Base-by-base conservation (phyloP, 805 yeast species). In the Cyberlindnera petersonii region DNA sequence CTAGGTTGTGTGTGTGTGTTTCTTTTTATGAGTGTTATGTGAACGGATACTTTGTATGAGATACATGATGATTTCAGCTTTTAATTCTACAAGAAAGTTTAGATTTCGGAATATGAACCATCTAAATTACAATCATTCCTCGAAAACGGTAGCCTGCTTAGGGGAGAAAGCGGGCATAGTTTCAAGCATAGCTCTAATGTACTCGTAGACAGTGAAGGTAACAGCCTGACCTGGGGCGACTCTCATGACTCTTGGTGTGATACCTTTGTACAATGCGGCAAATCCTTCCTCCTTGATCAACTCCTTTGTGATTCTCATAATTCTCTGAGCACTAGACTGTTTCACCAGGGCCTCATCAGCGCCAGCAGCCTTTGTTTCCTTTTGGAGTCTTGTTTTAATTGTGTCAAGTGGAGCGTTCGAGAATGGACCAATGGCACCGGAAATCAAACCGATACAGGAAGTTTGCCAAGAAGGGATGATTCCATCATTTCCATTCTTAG, bases 211-310 rank as follows among this genome's bases (percentile, higher is more conserved):
- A 7, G 98, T 93, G 69, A 91, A 91, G 14, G 97, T 93, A 41
- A 91, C 98, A 40, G 98, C 97, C 68, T 91, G 98, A 46, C 98
- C 98, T 18, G 98, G 97, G 10, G 98, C 98, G 37, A 91, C 98
- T 69, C 98, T 83, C 95, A 91, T 89, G 53, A 91, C 91, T 70
- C 98, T 82, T 53, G 98, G 98, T 18, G 97, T 88, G 60, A 91
- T 91, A 68, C 98, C 98, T 61, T 91, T 86, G 72, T 91, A 91
- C 61, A 91, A 75, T 29, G 96, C 94, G 39, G 75, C 72, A 50
- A 79, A 68, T 52, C 98, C 98, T 66, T 88, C 96, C 69, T 87
- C 95, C 60, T 79, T 80, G 50, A 89, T 69, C 63, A 91, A 74
- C 56, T 82, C 89, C 33, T 69, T 68, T 44, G 94, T 86, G 56